Conservation (phyloP, 495 filamentous ascomycete species). For the Trichoderma reesei region DNA sequence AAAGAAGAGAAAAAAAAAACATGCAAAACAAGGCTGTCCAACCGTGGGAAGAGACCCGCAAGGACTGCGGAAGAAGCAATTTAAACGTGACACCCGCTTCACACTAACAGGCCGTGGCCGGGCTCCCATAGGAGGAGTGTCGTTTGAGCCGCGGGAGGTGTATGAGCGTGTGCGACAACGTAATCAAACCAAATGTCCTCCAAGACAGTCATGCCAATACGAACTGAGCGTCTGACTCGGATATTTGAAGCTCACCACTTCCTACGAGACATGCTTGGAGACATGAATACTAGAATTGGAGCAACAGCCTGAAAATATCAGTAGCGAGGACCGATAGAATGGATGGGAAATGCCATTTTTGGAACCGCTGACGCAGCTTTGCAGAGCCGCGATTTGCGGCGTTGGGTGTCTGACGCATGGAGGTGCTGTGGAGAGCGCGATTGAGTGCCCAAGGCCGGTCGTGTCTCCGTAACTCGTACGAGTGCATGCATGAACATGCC, state of each 20-base stretch:
- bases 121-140: background rate
- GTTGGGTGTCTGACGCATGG: background rate
- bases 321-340: no score
- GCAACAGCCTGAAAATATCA: no score
- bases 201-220: no score
- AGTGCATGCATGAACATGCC: slow-evolving; percentile 7
- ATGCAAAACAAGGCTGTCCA: background rate
- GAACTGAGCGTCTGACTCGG: no score
- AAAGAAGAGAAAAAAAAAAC: background rate
- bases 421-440: background rate
- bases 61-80: background rate
- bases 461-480: no score
- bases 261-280: no score
- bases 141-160: background rate
- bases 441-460: no score
- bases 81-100: slow-evolving; percentile 2
- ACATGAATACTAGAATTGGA: no score
- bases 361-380: background rate
- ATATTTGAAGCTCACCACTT: no score
- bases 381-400: background rate
- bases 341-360: background rate
- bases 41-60: background rate
- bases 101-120: background rate
- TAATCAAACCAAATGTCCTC: no score
- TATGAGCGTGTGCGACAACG: no score